Base-by-base conservation (phyloP, 352 stramenopile species). In the Globisporangium iwayamae region DNA sequence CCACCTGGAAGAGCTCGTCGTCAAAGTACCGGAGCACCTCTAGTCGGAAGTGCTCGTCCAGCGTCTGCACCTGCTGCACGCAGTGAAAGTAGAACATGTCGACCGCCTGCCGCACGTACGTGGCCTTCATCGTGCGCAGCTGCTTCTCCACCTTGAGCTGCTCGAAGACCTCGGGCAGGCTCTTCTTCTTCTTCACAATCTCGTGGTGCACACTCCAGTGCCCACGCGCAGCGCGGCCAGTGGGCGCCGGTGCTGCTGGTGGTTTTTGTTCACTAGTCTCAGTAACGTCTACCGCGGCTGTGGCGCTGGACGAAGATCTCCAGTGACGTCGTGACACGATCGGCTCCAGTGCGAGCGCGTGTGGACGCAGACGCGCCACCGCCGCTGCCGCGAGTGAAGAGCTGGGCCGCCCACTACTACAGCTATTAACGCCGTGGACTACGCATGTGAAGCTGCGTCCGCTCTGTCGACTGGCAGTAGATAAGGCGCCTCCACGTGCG, bases 61-160 rank as follows among this genome's bases (percentile, higher is more conserved):
- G 68, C 13, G 48, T 48, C 28, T 74, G 57, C n/a, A 73, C 69
- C 34, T 77, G 68, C 56, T 87, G 73, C n/a, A 74, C 78, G 51
- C 83, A 93, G 56, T 90, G 71, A 59, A 88, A 90, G 73, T 87
- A 93, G 62, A 93, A 90, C 62, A 73, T 71, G 68, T 93, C 81
- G 22, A 93, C 74, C 2, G 79, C 80, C 56, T 87, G 71, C 16
- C 79, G 76, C 30, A 75, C 63, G 9, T 60, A 65, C 3, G 56
- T 61, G 16, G 63, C 50, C 9, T 54, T 53, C n/a, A 83, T 60
- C 14, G 72, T 73, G 20, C 77, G 75, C 22, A 54, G 45, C 11
- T 61, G 67, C 39, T 89, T 63, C 34, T 89, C 76, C 4, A 32
- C 38, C 56, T 83, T 66, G 47, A 92, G 63, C 43, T 79, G 68